Evolutionary conservation across 2,329 filamentous ascomycete species (phyloP).

Genomic region (Hymenoscyphus linearis): DNA sequence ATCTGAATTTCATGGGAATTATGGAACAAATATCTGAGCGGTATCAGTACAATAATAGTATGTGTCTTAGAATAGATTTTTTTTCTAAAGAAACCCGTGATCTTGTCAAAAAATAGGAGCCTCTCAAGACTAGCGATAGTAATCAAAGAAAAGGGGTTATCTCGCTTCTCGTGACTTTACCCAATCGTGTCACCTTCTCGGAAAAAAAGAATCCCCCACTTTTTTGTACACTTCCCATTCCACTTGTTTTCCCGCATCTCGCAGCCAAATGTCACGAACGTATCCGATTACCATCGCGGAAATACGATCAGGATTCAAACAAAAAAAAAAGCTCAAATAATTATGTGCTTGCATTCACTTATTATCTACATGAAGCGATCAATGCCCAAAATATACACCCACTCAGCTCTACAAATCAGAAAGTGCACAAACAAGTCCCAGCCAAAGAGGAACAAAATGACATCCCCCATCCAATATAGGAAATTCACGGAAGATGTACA

Average conservation of each 20-base stretch:
- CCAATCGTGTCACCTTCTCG: background rate
- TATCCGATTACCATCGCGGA: background rate
- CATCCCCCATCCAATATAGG: background rate
- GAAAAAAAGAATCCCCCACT: background rate
- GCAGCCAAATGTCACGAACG: background rate
- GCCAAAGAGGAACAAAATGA: background rate
- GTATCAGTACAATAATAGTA: too few species aligned
- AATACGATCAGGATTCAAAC: background rate
- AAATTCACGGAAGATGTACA: background rate
- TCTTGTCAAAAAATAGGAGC: background rate
- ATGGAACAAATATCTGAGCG: too few species aligned
- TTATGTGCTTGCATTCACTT: background rate
- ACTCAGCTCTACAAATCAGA: background rate
- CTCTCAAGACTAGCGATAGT: background rate
- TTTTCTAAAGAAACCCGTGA: background rate
- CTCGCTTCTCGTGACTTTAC: slow-evolving; percentile 1
- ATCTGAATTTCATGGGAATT: too few species aligned
- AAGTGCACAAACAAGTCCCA: background rate
- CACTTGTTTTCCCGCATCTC: background rate
- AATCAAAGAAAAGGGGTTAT: background rate
- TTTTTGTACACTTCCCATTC: too few species aligned
- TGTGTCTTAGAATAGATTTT: too few species aligned
- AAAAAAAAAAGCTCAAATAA: background rate
- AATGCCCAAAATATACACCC: background rate
- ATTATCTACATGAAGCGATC: background rate